A percentile compares a stretch with the other conserved stretches of the same genome.
These are phyloP conservation scores for Raddia distichophylla DNA, from an alignment of 176 grass and related monocot species.

Conservation along the genomic window DNA sequence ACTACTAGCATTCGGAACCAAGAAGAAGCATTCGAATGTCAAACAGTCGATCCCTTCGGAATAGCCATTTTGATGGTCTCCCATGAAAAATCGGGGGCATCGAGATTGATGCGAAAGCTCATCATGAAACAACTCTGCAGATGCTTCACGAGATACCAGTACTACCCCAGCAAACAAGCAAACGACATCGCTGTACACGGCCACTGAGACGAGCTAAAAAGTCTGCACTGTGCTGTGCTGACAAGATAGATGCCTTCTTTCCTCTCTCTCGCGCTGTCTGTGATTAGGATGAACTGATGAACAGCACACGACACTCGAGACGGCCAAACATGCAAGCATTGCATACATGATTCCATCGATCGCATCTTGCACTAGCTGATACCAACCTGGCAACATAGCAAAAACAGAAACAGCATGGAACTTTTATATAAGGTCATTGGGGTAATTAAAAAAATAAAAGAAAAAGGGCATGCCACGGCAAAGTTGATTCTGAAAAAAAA, in stretches of 20 bases:
- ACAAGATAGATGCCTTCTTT: not conserved
- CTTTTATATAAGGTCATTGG: not conserved
- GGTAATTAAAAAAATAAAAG: no score
- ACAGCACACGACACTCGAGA: not conserved
- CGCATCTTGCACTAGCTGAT: not conserved
- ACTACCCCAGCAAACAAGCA: not conserved
- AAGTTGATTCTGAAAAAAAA: no score
- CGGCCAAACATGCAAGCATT: constrained; percentile 26
- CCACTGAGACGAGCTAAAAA: not conserved
- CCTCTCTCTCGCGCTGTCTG: not conserved
- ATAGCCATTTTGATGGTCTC: no score
- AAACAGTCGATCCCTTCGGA: no score
- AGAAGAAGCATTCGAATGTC: no score
- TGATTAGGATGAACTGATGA: constrained; percentile 3
- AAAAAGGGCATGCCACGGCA: no score
- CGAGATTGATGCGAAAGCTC: not conserved
- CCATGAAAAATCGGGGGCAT: not conserved
- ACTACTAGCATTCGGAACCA: no score
- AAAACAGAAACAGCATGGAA: not conserved
- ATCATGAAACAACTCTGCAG: not conserved
- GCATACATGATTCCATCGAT: not conserved
- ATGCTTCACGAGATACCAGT: not conserved
- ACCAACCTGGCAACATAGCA: not conserved
- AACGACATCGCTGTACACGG: not conserved
- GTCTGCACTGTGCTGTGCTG: not conserved